Conservation (phyloP, 345 rosid genomes). For the Euphorbia tirucalli region DNA sequence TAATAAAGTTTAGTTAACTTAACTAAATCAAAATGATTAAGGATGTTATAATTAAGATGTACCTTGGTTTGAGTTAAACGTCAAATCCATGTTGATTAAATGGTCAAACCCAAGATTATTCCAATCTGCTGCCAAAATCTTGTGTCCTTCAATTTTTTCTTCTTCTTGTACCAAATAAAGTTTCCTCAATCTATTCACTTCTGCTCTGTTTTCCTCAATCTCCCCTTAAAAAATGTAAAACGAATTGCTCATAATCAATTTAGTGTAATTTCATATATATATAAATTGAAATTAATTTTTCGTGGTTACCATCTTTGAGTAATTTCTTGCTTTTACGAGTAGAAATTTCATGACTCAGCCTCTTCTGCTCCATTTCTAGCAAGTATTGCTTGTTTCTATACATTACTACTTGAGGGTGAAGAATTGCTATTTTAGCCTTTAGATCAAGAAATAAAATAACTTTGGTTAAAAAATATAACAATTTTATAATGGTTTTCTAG, state of each 20-base stretch:
- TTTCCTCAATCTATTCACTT: conserved; percentile 23
- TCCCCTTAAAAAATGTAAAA: conserved; percentile 20
- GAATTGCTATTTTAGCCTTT: conserved; percentile 20
- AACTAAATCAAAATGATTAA: no score
- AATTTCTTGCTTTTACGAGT: neutral
- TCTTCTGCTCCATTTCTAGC: conserved; percentile 17
- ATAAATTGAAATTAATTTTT: no score
- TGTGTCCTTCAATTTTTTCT: neutral
- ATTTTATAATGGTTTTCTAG: no score
- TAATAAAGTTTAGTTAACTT: no score
- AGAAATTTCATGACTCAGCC: conserved; percentile 9
- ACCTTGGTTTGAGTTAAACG: neutral
- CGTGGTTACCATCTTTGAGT: conserved; percentile 18
- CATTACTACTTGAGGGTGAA: conserved; percentile 24
- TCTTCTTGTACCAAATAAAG: conserved; percentile 15
- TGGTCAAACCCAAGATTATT: neutral
- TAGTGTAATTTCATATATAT: no score
- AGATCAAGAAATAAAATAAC: neutral
- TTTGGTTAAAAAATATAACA: neutral
- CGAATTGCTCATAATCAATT: neutral
- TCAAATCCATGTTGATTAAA: neutral
- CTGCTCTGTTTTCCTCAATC: conserved; percentile 23
- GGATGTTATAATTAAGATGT: no score
- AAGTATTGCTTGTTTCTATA: neutral
- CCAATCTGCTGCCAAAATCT: no score